Evolutionary conservation across 257 asterid genomes (phyloP).

Genomic region (Echites panduratus): DNA sequence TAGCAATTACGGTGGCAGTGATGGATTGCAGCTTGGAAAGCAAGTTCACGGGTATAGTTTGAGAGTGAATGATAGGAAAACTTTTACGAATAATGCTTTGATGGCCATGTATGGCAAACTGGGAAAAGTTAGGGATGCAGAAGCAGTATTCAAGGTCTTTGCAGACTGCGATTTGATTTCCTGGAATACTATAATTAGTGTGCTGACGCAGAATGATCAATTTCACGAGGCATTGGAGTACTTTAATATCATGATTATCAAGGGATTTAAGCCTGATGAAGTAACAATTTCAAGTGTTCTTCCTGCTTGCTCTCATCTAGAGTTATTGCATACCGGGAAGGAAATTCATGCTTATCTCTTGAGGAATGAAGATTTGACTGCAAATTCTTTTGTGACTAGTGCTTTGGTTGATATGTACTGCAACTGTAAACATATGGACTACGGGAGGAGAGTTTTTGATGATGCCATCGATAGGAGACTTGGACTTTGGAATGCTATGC

Average conservation of each 20-base stretch:
- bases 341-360: slow-evolving; percentile 66
- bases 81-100: slow-evolving; percentile 63
- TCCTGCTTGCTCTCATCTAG: slow-evolving; percentile 83
- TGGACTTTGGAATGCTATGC: slow-evolving; percentile 86
- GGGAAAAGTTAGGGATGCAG: slow-evolving; percentile 54
- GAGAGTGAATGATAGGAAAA: slow-evolving; percentile 51
- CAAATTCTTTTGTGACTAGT: slow-evolving; percentile 69
- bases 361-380: slow-evolving; percentile 45
- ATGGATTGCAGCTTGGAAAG: slow-evolving; percentile 73
- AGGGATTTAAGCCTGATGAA: slow-evolving; percentile 67
- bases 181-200: slow-evolving; percentile 75
- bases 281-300: slow-evolving; percentile 75
- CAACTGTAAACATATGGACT: slow-evolving; percentile 58
- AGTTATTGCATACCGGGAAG: slow-evolving; percentile 61
- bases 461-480: slow-evolving; percentile 38
- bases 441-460: slow-evolving; percentile 59
- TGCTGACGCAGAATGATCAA: slow-evolving; percentile 45
- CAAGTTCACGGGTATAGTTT: slow-evolving; percentile 66
- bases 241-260: slow-evolving; percentile 47
- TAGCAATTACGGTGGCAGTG: slow-evolving; percentile 45
- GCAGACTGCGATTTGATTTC: slow-evolving; percentile 60
- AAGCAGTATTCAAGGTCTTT: slow-evolving; percentile 45
- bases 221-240: slow-evolving; percentile 59
- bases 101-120: slow-evolving; percentile 82
- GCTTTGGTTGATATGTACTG: slow-evolving; percentile 92